Evolutionary conservation across 345 rosid genomes (phyloP), one percentile per base, ranked within the genome.

Genomic region (Orychophragmus violaceus): DNA sequence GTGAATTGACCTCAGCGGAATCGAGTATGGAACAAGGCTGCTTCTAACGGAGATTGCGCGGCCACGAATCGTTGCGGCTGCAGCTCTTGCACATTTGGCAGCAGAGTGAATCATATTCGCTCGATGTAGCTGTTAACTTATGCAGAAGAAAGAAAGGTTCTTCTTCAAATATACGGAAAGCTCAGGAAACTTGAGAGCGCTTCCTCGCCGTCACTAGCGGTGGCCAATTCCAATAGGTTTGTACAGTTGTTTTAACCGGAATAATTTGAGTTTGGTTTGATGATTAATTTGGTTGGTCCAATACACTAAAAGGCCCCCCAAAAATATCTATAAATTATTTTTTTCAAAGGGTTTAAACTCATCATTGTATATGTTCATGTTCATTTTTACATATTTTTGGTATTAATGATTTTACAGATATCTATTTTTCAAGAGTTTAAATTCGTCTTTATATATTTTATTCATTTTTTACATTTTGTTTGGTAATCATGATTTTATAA

Each of bases 91-190:
- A 27, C 78, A 44, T 52, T 77, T 83, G 17, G 64, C 10, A 33
- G 76, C 79, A 5, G 65, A 42, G 59, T 49, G 83, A 71, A 83
- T 52, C 96, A 87, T 89, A 22, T 56, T 78, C 50, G 58, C 24
- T 51, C 60, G 65, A 18, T 56, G 27, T 2, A 16, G 5, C 60
- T 6, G 59, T 54, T 4, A 0, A 14, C 56, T 24, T 22, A 39
- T 35, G 17, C 66, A 33, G 30, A 52, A 5, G 60, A 21, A 10
- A 41, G 22, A 17, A 10, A 55, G 70, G 57, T 35, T 77, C 68
- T 32, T 27, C 51, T 17, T 2, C 11, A 0, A 5, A 2, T 19
- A 27, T 24, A 6, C 17, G 54, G 35, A 30, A 60, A 49, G 6
- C 58, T 59, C 37, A 13, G 37, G 8, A 5, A 29, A 29, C 11